A percentile compares a stretch with the other conserved stretches of the same genome.
Conservation (phyloP, 768 basidiomycete genomes). For the Flagelloscypha sp. region DNA sequence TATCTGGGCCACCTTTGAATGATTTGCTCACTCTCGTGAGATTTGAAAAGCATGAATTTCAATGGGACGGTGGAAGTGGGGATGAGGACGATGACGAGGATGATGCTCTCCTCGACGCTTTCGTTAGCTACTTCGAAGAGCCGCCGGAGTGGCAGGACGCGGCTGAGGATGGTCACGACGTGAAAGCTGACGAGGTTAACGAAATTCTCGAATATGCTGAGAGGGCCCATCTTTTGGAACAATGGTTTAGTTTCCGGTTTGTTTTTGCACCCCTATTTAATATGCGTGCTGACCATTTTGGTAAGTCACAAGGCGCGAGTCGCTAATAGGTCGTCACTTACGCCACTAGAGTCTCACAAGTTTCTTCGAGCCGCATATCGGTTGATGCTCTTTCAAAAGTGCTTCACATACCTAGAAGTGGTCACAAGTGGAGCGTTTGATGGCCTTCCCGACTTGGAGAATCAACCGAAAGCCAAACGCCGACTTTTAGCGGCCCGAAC, state of each 20-base stretch:
- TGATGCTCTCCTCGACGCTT: too few species aligned
- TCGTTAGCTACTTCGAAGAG: not conserved
- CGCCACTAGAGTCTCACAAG: constrained; percentile 15
- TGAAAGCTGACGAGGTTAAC: constrained; percentile 3
- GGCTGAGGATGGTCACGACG: constrained; percentile 2
- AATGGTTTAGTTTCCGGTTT: constrained; percentile 17
- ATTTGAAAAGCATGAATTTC: constrained; percentile 8
- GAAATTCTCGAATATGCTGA: constrained; percentile 4
- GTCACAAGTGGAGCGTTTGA: too few species aligned
- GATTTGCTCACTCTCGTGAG: constrained; percentile 19
- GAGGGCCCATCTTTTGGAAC: constrained; percentile 11
- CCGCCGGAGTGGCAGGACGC: not conserved
- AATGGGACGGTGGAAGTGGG: not conserved
- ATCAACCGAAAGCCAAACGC: too few species aligned
- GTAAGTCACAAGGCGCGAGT: constrained; percentile 17
- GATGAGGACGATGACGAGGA: too few species aligned
- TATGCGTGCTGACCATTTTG: not conserved
- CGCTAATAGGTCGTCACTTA: constrained; percentile 12
- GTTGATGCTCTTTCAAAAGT: constrained; percentile 11
- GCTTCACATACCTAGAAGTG: too few species aligned
- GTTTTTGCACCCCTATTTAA: constrained; percentile 3
- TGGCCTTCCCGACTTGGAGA: too few species aligned
- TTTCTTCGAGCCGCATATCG: constrained; percentile 17
- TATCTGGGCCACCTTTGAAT: constrained; percentile 17
- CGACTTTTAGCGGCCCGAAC: too few species aligned